Conservation (phyloP, 164 flowering plant species). For the Euptelea pleiosperma region DNA sequence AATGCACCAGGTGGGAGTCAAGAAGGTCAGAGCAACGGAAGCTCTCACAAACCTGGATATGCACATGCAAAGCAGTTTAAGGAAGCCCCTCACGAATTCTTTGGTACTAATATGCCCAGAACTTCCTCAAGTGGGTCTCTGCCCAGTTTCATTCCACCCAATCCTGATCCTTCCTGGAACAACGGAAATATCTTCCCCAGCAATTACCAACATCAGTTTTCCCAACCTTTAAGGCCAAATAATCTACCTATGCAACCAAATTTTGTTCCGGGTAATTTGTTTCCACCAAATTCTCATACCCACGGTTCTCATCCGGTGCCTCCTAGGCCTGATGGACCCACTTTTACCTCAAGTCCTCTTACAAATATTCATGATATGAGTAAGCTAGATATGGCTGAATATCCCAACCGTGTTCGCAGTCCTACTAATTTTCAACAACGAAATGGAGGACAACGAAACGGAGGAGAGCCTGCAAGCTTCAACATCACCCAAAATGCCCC, state of each 20-base stretch:
- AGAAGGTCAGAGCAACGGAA: slow-evolving; percentile 27
- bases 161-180: slow-evolving; percentile 36
- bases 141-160: slow-evolving; percentile 29
- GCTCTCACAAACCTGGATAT: slow-evolving; percentile 29
- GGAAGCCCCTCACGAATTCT: slow-evolving; percentile 56
- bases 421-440: slow-evolving; percentile 29
- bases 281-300: slow-evolving; percentile 31
- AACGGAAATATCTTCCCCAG: slow-evolving; percentile 21
- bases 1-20: slow-evolving; percentile 27
- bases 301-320: slow-evolving; percentile 30
- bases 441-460: slow-evolving; percentile 35
- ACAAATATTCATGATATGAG: slow-evolving; percentile 46
- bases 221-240: slow-evolving; percentile 41
- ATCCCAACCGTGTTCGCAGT: slow-evolving; percentile 23
- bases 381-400: slow-evolving; percentile 41
- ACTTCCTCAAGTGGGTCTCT: slow-evolving; percentile 27
- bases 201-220: slow-evolving; percentile 36
- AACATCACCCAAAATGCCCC: slow-evolving; percentile 30
- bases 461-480: slow-evolving; percentile 25
- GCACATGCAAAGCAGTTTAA: slow-evolving; percentile 32
- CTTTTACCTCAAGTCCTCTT: slow-evolving; percentile 31
- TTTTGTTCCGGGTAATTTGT: slow-evolving; percentile 30
- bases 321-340: slow-evolving; percentile 38
- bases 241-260: slow-evolving; percentile 31
- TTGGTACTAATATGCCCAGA: slow-evolving; percentile 32